Percentiles rank a stretch among this genome's conserved stretches.
Evolutionary conservation across 78 protist genomes (phyloP).

Genomic region (Cavenderia fasciculata): DNA sequence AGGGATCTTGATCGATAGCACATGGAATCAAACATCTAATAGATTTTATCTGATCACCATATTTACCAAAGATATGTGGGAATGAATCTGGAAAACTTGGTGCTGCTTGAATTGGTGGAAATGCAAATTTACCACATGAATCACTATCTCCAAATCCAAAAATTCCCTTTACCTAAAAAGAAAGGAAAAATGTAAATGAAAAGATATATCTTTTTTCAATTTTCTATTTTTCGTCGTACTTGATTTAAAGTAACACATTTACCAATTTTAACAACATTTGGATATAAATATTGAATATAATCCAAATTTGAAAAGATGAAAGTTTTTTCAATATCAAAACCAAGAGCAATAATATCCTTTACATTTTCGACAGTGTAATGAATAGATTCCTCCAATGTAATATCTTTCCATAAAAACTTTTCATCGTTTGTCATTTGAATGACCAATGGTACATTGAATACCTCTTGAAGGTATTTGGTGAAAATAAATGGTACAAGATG

Average conservation of each 20-base stretch:
- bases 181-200: not conserved
- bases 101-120: conserved; percentile 98
- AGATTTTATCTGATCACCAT: conserved; percentile 35
- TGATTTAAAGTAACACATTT: conserved; percentile 70
- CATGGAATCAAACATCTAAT: conserved; percentile 98
- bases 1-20: conserved; percentile 99
- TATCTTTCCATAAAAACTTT: conserved; percentile 95
- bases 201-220: not conserved
- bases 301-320: conserved; percentile 98
- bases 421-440: conserved; percentile 99
- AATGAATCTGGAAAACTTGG: conserved; percentile 96
- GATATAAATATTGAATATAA: conserved; percentile 86
- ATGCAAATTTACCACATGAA: conserved; percentile 90
- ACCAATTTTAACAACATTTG: conserved; percentile 69
- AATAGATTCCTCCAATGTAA: conserved; percentile 87
- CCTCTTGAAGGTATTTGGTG: conserved; percentile 97
- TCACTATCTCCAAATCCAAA: conserved; percentile 90
- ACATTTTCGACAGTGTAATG: conserved; percentile 91
- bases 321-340: conserved; percentile 97
- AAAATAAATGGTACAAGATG: conserved; percentile 98
- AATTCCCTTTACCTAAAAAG: conserved; percentile 59
- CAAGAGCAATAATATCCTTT: conserved; percentile 99
- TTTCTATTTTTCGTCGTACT: not conserved
- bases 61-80: conserved; percentile 95
- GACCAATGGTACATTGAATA: conserved; percentile 97